Evolutionary conservation across 2,329 filamentous ascomycete species (phyloP), one percentile per base, ranked within the genome.

Genomic region (Scytalidium sp.): DNA sequence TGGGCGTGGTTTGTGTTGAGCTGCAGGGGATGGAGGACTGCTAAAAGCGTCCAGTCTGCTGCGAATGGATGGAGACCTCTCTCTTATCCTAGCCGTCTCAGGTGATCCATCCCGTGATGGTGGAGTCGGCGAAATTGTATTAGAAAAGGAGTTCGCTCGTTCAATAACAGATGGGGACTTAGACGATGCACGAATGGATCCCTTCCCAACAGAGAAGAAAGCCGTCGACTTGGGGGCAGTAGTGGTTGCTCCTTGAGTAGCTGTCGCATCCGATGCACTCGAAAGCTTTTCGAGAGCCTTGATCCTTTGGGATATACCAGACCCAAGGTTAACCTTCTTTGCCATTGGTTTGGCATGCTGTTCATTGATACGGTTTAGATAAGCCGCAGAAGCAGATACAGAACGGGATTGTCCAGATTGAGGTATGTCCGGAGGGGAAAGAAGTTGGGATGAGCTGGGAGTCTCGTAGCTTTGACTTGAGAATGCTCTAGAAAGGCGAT

Each of bases 261-360:
- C 40, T 3, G 75, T 74, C 3, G 77, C 73, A 9, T 36, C 32
- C 20, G 68, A 51, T 57, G 54, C 57, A 64, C 76, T 70, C 51
- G 85, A 78, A 57, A 94, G 78, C 67, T 90, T 92, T 64, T 96
- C 89, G 47, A 99, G 75, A 6, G 92, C 91, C 68, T 96, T 95
- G 67, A 97, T 97, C 40, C 94, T 86, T 66, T 93, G 90, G 3
- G 93, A 95, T 53, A 99, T 97, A 58, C 90, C 91, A 8, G 88
- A 91, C 7, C 90, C 92, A 20, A 97, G 81, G 61, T 89, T 94
- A 56, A 85, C 78, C 66, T 92, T 95, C 65, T 88, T 90, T 3
- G 78, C 72, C 45, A 86, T 63, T 46, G 78, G 76, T 13, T 79
- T 68, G n/a, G 70, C 46, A 39, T 59, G 65, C 23, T 74, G 68